Base-by-base conservation (phyloP, 2,329 filamentous ascomycete genomes). In the Grosmannia serpens region DNA sequence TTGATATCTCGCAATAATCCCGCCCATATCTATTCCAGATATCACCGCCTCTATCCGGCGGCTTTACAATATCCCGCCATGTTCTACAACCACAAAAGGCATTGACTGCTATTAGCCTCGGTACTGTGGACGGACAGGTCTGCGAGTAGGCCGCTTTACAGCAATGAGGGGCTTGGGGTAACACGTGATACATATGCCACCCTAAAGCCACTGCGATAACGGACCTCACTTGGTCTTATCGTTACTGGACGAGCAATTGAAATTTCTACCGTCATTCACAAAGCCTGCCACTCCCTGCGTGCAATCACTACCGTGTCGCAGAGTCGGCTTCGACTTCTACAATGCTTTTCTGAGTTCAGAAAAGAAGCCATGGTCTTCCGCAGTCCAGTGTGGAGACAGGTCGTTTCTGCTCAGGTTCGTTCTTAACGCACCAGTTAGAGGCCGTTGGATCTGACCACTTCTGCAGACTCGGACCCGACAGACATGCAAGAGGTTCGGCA, bases 361-460 rank as follows among this genome's bases (percentile, higher is more conserved):
- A 49, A 2, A 17, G 17, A n/a, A 44, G 41, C 41, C 20, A 44
- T 44, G 41, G 41, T 44, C 41, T 44, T 44, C 17, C 41, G 41
- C 20, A 44, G 41, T n/a, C 41, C 20, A n/a, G 41, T 44, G 63
- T 72, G 69, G 70, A 75, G 71, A 63, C 74, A 71, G 67, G 72
- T 68, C 62, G 65, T 65, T 59, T 67, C 65, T 63, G 69, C 67
- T 44, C 69, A 71, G 65, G 73, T 74, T 60, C 63, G 70, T 65
- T 38, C 26, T 10, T 44, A 38, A 15, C 26, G 3, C 29, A 29
- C 54, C 17, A 29, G 7, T 15, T n/a, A 31, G 17, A 24, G 9
- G 47, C n/a, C 0, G 35, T n/a, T 3, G 15, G 20, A 15, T 49
- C 53, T 56, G 27, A 57, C 47, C 24, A 24, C 5, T 9, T 17